A percentile compares a stretch with the other conserved stretches of the same genome.
Conservation (phyloP, 495 filamentous ascomycete species). For the Podospora fimiseda region DNA sequence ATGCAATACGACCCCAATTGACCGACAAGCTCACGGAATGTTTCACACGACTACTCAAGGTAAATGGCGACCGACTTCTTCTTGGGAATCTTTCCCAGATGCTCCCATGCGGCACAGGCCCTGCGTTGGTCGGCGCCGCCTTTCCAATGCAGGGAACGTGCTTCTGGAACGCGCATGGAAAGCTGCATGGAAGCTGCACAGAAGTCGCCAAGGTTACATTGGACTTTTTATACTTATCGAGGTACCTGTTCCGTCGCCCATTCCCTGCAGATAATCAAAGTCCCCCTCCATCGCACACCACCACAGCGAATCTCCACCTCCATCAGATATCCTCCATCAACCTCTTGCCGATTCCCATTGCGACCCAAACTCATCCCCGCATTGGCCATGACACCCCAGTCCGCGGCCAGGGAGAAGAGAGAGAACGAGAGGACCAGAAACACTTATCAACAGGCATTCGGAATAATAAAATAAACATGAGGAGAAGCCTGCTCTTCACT, state of each 20-base stretch:
- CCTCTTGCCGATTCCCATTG: background rate
- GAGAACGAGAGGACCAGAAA: background rate
- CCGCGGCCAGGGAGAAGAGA: background rate
- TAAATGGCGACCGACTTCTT: background rate
- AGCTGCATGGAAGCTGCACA: conserved; percentile 9
- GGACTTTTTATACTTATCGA: conserved; percentile 17
- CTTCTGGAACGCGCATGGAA: conserved; percentile 6
- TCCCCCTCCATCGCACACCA: conserved; percentile 3
- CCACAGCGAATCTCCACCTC: background rate
- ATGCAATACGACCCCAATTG: no score
- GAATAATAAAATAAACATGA: conserved; percentile 5
- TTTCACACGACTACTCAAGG: conserved; percentile 1
- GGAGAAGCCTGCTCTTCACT: conserved; percentile 8
- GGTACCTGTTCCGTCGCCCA: conserved; percentile 1
- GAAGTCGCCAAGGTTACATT: conserved; percentile 10
- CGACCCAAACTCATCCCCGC: conserved; percentile 3
- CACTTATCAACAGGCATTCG: conserved; percentile 1
- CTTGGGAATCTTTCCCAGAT: background rate
- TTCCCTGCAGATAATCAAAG: background rate
- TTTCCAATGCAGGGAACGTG: conserved; percentile 7
- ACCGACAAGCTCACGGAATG: no score
- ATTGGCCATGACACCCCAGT: background rate
- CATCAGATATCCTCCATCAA: background rate
- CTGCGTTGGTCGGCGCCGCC: conserved; percentile 2
- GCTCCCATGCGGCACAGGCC: background rate